Evolutionary conservation across 345 rosid genomes (phyloP).

Genomic region (Kernera saxatilis): DNA sequence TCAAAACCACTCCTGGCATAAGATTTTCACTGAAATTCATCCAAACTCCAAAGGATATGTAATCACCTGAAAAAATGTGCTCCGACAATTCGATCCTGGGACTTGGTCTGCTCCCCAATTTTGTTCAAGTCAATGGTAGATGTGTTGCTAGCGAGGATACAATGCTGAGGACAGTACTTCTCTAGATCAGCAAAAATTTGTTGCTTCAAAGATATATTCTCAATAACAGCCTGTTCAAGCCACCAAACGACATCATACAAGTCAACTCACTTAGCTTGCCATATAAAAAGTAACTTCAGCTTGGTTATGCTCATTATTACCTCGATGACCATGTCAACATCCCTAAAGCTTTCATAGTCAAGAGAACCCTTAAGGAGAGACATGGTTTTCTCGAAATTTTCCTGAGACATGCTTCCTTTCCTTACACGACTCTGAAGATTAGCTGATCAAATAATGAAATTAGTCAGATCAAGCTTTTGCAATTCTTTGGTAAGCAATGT

Average conservation of each 20-base stretch:
- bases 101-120: conserved; percentile 73
- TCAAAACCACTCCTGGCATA: neutral
- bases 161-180: conserved; percentile 79
- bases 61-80: conserved; percentile 97
- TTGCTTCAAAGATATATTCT: conserved; percentile 86
- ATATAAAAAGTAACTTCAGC: conserved; percentile 3
- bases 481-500: conserved; percentile 12
- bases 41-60: neutral
- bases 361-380: conserved; percentile 75
- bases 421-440: conserved; percentile 85
- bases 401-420: conserved; percentile 77
- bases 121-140: conserved; percentile 91
- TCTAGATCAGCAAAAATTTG: conserved; percentile 92
- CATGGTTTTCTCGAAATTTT: conserved; percentile 72
- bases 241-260: conserved; percentile 27
- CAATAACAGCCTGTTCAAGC: conserved; percentile 85
- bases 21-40: neutral
- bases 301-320: conserved; percentile 32
- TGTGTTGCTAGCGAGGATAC: conserved; percentile 91
- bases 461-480: conserved; percentile 15
- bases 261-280: conserved; percentile 9
- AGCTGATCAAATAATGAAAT: conserved; percentile 39
- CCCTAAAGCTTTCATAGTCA: conserved; percentile 79
- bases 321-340: conserved; percentile 97
- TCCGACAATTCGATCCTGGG: conserved; percentile 79